Percentiles rank a stretch among this genome's conserved stretches.
phyloP scores from a whole-genome alignment of 2,329 filamentous ascomycete genomes.

The Myrmaecium sp. region DNA sequence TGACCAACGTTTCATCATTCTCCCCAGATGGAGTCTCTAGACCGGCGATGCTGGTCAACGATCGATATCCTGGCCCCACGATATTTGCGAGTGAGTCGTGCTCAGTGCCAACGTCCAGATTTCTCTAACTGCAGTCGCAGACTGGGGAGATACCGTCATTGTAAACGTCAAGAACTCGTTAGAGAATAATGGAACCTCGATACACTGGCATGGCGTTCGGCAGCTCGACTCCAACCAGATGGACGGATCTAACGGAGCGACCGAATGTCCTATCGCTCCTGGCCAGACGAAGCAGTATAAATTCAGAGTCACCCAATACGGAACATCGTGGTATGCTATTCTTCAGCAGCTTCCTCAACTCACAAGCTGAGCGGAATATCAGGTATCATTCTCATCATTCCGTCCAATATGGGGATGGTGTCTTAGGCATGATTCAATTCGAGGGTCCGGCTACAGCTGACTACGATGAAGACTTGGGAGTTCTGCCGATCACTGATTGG shows the following conservation, averaged over 20 bases:
- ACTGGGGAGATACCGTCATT: slow-evolving; percentile 31
- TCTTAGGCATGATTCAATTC: slow-evolving; percentile 22
- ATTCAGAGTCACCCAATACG: slow-evolving; percentile 30
- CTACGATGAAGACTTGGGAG: slow-evolving; percentile 23
- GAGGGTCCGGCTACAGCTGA: slow-evolving; percentile 20
- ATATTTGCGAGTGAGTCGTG: slow-evolving; percentile 35
- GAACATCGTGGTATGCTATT: slow-evolving; percentile 9
- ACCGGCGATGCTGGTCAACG: slow-evolving; percentile 27
- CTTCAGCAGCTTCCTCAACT: background rate
- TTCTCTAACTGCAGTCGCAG: slow-evolving; percentile 9
- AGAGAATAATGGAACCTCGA: slow-evolving; percentile 39
- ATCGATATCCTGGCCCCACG: slow-evolving; percentile 48
- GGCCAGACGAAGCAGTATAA: slow-evolving; percentile 30
- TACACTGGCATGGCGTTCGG: slow-evolving; percentile 46
- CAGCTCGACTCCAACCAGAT: slow-evolving; percentile 36
- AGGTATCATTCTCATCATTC: slow-evolving; percentile 17
- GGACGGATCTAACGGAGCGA: slow-evolving; percentile 38
- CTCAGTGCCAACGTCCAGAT: slow-evolving; percentile 22
- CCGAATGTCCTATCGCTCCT: slow-evolving; percentile 19
- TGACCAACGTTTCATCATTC: slow-evolving; percentile 25
- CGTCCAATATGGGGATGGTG: slow-evolving; percentile 18
- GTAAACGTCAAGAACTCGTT: slow-evolving; percentile 33
- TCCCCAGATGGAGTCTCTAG: slow-evolving; percentile 19
- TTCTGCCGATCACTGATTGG: slow-evolving; percentile 24
- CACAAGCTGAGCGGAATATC: no score